Evolutionary conservation across 176 grass and related monocot genomes (phyloP).

Genomic region (Carex kokanica): DNA sequence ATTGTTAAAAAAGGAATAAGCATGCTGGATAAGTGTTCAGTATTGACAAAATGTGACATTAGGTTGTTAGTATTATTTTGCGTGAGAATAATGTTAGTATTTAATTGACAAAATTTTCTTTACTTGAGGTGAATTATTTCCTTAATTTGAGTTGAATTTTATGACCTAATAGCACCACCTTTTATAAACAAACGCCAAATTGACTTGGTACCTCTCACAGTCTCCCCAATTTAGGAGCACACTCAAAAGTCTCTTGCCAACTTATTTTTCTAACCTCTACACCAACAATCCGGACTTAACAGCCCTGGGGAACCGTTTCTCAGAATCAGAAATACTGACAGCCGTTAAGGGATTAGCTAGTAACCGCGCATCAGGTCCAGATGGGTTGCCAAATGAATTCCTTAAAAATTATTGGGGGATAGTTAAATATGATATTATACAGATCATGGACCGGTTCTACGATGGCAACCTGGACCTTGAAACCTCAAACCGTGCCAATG

Average conservation of each 20-base stretch:
- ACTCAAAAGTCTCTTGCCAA: not conserved
- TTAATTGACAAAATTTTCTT: not conserved
- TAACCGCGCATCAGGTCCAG: no score
- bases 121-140: not conserved
- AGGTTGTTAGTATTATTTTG: not conserved
- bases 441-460: no score
- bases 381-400: no score
- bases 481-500: no score
- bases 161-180: not conserved
- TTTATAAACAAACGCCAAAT: not conserved
- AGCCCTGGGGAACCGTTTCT: no score
- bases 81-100: not conserved
- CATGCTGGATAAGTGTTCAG: not conserved
- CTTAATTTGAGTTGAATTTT: not conserved
- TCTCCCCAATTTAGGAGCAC: not conserved
- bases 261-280: not conserved
- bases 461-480: no score
- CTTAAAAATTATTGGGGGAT: no score
- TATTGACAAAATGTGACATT: not conserved
- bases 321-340: no score
- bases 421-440: no score
- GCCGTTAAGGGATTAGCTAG: no score
- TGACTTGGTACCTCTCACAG: not conserved
- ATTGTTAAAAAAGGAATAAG: constrained; percentile 21
- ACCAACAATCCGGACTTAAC: no score